phyloP scores from a whole-genome alignment of 2,329 filamentous ascomycete genomes.

The Sporothrix pallida region DNA sequence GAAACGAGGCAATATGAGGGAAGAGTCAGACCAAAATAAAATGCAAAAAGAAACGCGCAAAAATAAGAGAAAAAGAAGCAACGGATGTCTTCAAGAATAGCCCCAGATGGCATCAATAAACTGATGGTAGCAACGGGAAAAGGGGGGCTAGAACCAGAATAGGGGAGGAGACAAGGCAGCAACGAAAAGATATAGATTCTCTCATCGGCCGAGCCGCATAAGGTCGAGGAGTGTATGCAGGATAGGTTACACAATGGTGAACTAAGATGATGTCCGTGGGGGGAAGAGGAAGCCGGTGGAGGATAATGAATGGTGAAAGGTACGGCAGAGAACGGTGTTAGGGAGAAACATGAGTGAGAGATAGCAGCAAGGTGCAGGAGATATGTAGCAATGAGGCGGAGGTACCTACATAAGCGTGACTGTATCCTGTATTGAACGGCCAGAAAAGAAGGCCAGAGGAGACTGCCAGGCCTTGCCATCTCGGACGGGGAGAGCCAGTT shows the following conservation, averaged over 20 bases:
- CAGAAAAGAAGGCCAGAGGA: conserved; percentile 2
- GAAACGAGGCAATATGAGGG: background rate
- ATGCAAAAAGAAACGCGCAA: background rate
- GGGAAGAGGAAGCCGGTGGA: background rate
- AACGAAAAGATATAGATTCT: conserved; percentile 17
- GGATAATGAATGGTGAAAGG: background rate
- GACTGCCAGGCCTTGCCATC: background rate
- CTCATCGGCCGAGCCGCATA: background rate
- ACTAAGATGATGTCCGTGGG: background rate
- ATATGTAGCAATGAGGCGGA: conserved; percentile 24
- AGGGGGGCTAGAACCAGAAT: background rate
- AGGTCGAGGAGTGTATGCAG: background rate
- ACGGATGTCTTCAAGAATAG: background rate
- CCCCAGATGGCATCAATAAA: background rate
- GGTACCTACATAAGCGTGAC: background rate
- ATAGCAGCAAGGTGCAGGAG: background rate
- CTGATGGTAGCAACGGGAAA: background rate
- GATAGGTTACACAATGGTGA: conserved; percentile 10
- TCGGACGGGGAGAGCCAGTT: background rate
- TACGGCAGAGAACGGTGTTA: background rate
- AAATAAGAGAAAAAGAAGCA: background rate
- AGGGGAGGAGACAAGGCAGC: conserved; percentile 19
- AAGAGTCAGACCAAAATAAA: background rate
- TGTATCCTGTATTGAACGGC: conserved; percentile 1
- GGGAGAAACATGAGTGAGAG: background rate